Evolutionary conservation across 1,284 basidiomycete genomes (phyloP), one percentile per base, ranked within the genome.

Genomic region (Paramarasmius palmivorus): DNA sequence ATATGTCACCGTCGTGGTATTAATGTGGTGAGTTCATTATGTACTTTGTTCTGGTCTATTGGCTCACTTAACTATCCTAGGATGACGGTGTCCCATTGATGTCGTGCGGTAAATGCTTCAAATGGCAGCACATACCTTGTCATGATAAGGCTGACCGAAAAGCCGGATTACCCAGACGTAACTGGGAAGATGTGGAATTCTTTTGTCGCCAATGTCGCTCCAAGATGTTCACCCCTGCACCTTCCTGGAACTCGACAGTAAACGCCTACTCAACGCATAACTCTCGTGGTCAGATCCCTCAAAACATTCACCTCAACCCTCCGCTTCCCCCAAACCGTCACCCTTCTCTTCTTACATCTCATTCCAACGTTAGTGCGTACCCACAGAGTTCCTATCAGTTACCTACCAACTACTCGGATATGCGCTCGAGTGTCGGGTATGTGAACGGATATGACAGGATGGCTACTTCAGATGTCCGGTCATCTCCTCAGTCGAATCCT

Each of bases 41-140:
- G 3, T 40, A n/a, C n/a, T 32, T 17, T 23, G 37, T 32, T 50
- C 41, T 35, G 58, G 34, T 41, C 32, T 50, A 26, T 15, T 47
- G 40, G 47, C 54, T 59, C 29, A 63, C 52, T 50, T 17, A 20
- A 38, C 34, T 52, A 51, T 25, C 19, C 34, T 19, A 23, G 88
- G 89, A 93, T 58, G 90, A 90, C 58, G 85, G 84, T 20, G 72
- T 77, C 29, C 83, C 88, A 9, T 80, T 95, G 70, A 82, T 93
- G 66, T 90, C 83, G 41, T 95, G 92, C 64, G 90, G 88, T 34
- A 65, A 71, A 40, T 95, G 92, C 68, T 80, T 78, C 19, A 87
- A 84, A 62, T 95, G 93, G 92, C 90, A 92, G 58, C 90, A 92
- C 58, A 90, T 90, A 37, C 60, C 72, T n/a, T 92, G 90, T 59